Evolutionary conservation across 2,329 filamentous ascomycete species (phyloP).

Genomic region (Colletotrichum euphorbiae): DNA sequence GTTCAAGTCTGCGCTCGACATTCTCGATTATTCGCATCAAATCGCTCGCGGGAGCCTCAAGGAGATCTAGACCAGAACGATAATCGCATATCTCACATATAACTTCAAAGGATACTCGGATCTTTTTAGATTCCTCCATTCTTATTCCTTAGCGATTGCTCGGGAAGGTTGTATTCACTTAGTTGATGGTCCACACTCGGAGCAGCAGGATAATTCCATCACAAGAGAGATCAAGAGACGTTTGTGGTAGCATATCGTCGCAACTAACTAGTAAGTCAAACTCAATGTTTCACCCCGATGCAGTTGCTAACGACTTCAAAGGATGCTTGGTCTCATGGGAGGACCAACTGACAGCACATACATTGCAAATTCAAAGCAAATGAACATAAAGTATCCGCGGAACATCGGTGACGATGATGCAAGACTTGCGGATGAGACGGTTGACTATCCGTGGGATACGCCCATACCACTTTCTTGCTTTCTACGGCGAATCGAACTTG

Average conservation of each 20-base stretch:
- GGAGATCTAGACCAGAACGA: conserved; percentile 51
- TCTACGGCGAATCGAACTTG: conserved; percentile 52
- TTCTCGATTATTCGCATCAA: conserved; percentile 52
- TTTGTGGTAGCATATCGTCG: conserved; percentile 58
- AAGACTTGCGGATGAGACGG: conserved; percentile 44
- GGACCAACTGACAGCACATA: conserved; percentile 52
- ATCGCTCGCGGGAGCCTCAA: conserved; percentile 48
- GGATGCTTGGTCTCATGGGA: conserved; percentile 52
- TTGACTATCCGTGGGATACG: conserved; percentile 47
- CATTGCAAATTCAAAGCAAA: conserved; percentile 52
- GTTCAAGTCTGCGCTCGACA: conserved; percentile 50
- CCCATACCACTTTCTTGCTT: conserved; percentile 53
- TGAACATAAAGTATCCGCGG: conserved; percentile 52
- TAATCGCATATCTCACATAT: conserved; percentile 53
- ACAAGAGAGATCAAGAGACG: conserved; percentile 54
- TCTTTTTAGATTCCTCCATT: conserved; percentile 48
- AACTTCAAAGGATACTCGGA: conserved; percentile 53
- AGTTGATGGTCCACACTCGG: conserved; percentile 49
- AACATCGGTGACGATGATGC: conserved; percentile 55
- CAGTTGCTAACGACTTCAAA: conserved; percentile 27
- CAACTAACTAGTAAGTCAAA: conserved; percentile 53
- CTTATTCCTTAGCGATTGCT: conserved; percentile 29
- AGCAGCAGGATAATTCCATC: conserved; percentile 42
- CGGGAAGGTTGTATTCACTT: conserved; percentile 54
- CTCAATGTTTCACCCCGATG: background rate